Conservation (phyloP, 805 yeast genomes). For the Metschnikowia arizonensis region DNA sequence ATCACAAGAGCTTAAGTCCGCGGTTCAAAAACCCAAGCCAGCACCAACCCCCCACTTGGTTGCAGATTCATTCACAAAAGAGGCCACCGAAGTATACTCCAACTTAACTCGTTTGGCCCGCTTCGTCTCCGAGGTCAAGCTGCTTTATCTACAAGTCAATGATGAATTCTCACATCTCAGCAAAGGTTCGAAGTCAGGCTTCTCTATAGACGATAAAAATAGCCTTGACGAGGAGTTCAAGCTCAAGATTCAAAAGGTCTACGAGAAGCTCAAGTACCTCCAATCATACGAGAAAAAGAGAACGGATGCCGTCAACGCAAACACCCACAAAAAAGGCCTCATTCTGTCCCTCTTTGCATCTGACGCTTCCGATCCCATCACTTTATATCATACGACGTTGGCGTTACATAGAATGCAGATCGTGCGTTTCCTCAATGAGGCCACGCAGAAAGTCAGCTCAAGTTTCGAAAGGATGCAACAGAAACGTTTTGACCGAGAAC, state of each 20-base stretch:
- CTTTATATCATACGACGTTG: conserved; percentile 31
- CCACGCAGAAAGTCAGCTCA: conserved; percentile 41
- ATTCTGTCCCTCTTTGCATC: conserved; percentile 22
- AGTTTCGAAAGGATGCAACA: conserved; percentile 47
- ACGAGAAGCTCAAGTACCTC: conserved; percentile 46
- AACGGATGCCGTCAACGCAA: conserved; percentile 18
- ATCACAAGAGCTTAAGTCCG: conserved; percentile 26
- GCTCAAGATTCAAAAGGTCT: conserved; percentile 47
- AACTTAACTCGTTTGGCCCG: conserved; percentile 28
- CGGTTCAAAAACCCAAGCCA: conserved; percentile 1
- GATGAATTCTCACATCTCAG: conserved; percentile 16
- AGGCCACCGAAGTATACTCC: conserved; percentile 33
- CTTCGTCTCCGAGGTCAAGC: conserved; percentile 32
- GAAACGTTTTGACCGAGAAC: conserved; percentile 42
- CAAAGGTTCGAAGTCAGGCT: conserved; percentile 11
- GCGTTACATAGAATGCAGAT: conserved; percentile 47
- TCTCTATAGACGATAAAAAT: conserved; percentile 48
- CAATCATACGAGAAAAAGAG: conserved; percentile 52
- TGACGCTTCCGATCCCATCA: conserved; percentile 33
- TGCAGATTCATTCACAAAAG: conserved; percentile 40
- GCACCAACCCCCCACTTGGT: conserved; percentile 14
- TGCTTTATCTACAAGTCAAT: conserved; percentile 29
- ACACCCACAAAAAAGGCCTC: conserved; percentile 16
- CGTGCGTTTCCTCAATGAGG: conserved; percentile 44
- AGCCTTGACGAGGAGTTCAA: conserved; percentile 54